Evolutionary conservation across 208 protist genomes (phyloP), one percentile per base, ranked within the genome.

Genomic region (Tritrichomonas musculus): DNA sequence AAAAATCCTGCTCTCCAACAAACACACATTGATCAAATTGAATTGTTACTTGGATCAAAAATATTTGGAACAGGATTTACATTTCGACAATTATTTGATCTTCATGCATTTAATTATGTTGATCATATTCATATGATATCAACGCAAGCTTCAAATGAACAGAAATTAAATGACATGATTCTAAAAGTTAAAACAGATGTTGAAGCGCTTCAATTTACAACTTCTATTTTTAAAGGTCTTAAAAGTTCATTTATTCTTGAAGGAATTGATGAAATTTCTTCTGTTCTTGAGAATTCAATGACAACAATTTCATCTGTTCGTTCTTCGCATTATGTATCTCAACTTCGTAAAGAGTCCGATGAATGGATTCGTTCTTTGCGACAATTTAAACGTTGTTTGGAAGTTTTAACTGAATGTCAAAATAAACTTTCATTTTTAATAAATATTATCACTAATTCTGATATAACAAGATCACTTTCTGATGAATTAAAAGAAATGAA

Each of bases 331-430:
- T 88, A 88, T 57, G 77, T 88, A 44, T 44, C 77, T 88, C 41
- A 20, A n/a, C 47, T 88, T 27, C 53, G 77, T 57, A 44, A 53
- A 39, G 27, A 93, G 41, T 94, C 96, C 0, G 95, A 95, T n/a
- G 60, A 93, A 33, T 96, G 95, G 95, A 94, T 96, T 44, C 44
- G 92, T 27, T 64, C 73, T 53, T 92, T 96, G 13, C 57, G 41
- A 49, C 72, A 95, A 11, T 39, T 96, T 25, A 93, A 82, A 39
- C 95, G 96, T 44, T 47, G 33, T 20, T 53, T 47, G 3, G 41
- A 88, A n/a, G n/a, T 57, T 22, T 20, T 88, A 39, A 57, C 17
- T 5, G 20, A 53, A 53, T 44, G 44, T 33, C 77, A 88, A 57
- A 49, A 53, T 9, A 57, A 57, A 14, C 57, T 20, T 13, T 3